These are phyloP conservation scores for Imleria badia DNA, from an alignment of 768 basidiomycete genomes.

Conservation along the genomic window DNA sequence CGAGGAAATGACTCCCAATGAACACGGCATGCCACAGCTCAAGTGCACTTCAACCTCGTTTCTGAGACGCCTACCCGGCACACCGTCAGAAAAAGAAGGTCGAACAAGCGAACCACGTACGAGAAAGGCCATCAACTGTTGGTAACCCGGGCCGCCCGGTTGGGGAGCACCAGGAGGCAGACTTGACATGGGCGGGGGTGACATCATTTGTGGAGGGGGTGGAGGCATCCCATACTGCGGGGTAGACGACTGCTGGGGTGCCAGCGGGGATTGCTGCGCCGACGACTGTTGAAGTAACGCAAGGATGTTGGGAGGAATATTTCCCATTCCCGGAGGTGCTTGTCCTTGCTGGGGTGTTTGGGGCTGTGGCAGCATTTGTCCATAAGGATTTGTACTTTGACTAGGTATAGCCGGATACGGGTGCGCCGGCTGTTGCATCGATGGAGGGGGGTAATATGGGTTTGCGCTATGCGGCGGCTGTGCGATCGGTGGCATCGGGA, in stretches of 20 bases:
- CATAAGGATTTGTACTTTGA: conserved; percentile 26
- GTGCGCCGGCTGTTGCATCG: conserved; percentile 28
- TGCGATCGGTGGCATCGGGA: conserved; percentile 37
- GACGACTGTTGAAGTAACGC: conserved; percentile 61
- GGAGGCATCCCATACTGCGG: conserved; percentile 39
- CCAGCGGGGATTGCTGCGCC: conserved; percentile 34
- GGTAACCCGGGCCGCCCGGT: conserved; percentile 47
- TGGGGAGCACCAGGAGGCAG: conserved; percentile 42
- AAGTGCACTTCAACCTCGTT: conserved; percentile 18
- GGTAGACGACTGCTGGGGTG: conserved; percentile 30
- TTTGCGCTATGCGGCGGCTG: conserved; percentile 29
- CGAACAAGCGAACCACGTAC: conserved; percentile 38
- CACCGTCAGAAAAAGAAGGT: background rate
- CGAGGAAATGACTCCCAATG: background rate
- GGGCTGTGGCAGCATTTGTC: conserved; percentile 29
- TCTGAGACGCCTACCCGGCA: conserved; percentile 27
- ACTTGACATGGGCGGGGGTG: conserved; percentile 42
- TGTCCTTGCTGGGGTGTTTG: conserved; percentile 34
- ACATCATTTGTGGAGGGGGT: conserved; percentile 45
- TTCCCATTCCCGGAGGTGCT: conserved; percentile 34
- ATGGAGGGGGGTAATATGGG: conserved; percentile 45
- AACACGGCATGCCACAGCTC: background rate
- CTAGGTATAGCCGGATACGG: conserved; percentile 25
- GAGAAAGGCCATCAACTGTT: conserved; percentile 69
- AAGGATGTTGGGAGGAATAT: conserved; percentile 67